Base-by-base conservation (phyloP, 306 rosid species). In the Arachis stenosperma region DNA sequence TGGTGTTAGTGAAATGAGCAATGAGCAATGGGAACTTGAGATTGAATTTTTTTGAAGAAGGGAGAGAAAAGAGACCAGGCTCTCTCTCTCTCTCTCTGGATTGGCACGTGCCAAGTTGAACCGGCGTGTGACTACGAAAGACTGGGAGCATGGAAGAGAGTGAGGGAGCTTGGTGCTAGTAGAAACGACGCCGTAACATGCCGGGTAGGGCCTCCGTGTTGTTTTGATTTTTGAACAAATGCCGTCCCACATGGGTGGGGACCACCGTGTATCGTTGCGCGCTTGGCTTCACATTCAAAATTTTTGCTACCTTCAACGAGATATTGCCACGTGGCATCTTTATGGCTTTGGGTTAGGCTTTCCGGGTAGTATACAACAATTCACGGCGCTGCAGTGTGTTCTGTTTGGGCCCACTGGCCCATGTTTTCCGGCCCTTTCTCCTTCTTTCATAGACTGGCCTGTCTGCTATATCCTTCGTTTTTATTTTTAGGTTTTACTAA, bases 281-380 rank as follows among this genome's bases (percentile, higher is more conserved):
- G 98, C 96, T 90, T 83, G 90, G 79, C 85, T 71, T 75, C 83
- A 30, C 81, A 84, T 93, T 89, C 94, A 90, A 93, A 92, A 76
- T 68, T 71, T 73, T 9, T 43, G 13, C 0, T 27, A 41, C 9
- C 46, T 12, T 52, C 54, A 1, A 8, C 22, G 29, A 47, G 3
- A 1, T 12, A 9, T 3, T 3, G 52, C 79, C 88, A 84, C 88
- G 87, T 81, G 90, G 69, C 77, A 8, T 0, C 6, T 47, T 59
- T 30, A 0, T 12, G 56, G 55, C 13, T 3, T 10, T 40, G 60
- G 43, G 43, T 43, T 33, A 2, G 3, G 22, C 10, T 6, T 5
- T 8, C 57, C 57, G 57, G 51, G 53, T 12, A 14, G 40, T 58
- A 29, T 13, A 56, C 29, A 47, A 30, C 66, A 44, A 61, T 63